Base-by-base conservation (phyloP, 164 flowering plant genomes). In the Magnolia officinalis region DNA sequence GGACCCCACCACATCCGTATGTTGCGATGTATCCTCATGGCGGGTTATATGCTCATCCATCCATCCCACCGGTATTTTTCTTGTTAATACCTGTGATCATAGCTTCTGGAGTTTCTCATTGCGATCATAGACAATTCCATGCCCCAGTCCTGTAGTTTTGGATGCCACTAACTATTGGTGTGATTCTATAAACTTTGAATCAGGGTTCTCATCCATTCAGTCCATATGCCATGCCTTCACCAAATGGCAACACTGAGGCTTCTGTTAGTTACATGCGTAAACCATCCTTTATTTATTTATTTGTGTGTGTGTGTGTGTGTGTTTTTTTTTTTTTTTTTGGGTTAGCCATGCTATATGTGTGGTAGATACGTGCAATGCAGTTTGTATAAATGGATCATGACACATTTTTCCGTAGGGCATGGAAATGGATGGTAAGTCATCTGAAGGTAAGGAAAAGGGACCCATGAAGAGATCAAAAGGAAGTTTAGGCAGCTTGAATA, bases 11-110 rank as follows among this genome's bases (percentile, higher is more conserved):
- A 45, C 98, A 84, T 88, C 98, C 98, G 71, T 95, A 95, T 82
- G 90, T 95, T 78, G 92, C 97, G 26, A 93, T 95, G 98, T 95
- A 93, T 88, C 98, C 98, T 51, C 98, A 85, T 89, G 96, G 98
- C 77, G 96, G 96, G 51, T 80, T 93, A 64, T 93, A 93, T 84
- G 96, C 92, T 58, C 98, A 93, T 78, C 96, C 98, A 76, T 85
- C 97, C 55, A 88, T 95, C 68, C 91, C 96, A 75, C 95, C 95
- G 85, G 98, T 95, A 91, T 63, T 79, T 77, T 79, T 50, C 74
- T 75, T 0, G 49, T 16, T 26, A 58, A 77, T 70, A 59, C 73
- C 16, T 72, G 74, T 59, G 18, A 29, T 73, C 71, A 19, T 20
- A 19, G 19, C 51, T 67, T 75, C 49, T 59, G 63, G 7, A 13